These are phyloP conservation scores for Lizanozyma gosingica DNA, from an alignment of 1,139 yeast species.

Conservation along the genomic window DNA sequence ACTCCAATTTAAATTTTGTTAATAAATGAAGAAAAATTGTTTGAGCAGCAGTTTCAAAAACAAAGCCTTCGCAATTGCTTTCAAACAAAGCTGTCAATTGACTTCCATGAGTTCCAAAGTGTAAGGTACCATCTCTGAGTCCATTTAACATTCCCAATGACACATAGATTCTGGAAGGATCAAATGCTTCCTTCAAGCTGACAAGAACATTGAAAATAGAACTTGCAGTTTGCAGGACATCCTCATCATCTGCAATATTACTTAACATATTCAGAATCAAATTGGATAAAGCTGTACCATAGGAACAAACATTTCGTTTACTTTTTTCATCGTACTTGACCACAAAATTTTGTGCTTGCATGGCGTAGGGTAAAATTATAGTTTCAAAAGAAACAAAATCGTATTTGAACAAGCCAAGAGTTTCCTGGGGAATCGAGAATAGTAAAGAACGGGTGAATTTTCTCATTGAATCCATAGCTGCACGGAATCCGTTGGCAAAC, in stretches of 20 bases:
- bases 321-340: slow-evolving; percentile 20
- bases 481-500: slow-evolving; percentile 66
- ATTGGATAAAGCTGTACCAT: slow-evolving; percentile 42
- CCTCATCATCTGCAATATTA: slow-evolving; percentile 6
- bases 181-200: slow-evolving; percentile 47
- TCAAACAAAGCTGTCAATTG: slow-evolving; percentile 40
- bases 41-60: slow-evolving; percentile 44
- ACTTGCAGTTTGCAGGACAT: slow-evolving; percentile 5
- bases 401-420: slow-evolving; percentile 39
- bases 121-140: slow-evolving; percentile 20
- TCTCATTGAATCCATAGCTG: slow-evolving; percentile 74
- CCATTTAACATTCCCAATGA: slow-evolving; percentile 52
- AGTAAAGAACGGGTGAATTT: slow-evolving; percentile 53
- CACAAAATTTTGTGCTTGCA: slow-evolving; percentile 56
- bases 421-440: slow-evolving; percentile 40
- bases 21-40: slow-evolving; percentile 35
- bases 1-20: slow-evolving; percentile 12
- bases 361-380: slow-evolving; percentile 51
- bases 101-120: slow-evolving; percentile 20
- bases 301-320: slow-evolving; percentile 35
- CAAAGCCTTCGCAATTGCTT: slow-evolving; percentile 48
- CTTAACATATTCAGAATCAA: slow-evolving; percentile 38
- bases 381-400: slow-evolving; percentile 40
- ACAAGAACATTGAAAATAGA: slow-evolving; percentile 39
- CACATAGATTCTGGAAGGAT: slow-evolving; percentile 62